These are phyloP conservation scores for Senna siamea DNA, from an alignment of 306 rosid species.

Conservation along the genomic window DNA sequence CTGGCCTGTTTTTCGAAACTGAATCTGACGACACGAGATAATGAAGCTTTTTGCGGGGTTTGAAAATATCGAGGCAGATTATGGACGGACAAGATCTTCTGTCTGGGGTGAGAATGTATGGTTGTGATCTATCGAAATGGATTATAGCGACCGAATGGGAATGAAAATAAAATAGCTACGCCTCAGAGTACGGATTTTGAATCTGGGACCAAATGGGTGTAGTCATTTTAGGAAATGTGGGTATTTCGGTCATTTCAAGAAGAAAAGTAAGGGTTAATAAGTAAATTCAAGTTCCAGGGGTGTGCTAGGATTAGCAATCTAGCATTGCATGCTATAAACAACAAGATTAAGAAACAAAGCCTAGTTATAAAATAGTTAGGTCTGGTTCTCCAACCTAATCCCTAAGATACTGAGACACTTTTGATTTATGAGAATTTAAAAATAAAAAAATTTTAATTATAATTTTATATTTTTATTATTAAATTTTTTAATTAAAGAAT, in stretches of 20 bases:
- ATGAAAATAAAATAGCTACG: neutral
- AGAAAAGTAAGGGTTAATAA: neutral
- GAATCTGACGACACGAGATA: constrained; percentile 78
- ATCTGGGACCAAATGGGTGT: constrained; percentile 23
- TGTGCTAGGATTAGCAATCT: neutral
- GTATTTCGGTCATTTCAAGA: neutral
- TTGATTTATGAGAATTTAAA: too few species aligned
- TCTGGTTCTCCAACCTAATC: too few species aligned
- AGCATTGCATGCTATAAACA: neutral
- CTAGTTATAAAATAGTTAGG: neutral
- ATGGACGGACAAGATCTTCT: constrained; percentile 50
- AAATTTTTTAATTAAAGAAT: too few species aligned
- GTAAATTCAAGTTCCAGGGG: neutral
- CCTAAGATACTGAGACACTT: too few species aligned
- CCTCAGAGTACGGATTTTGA: constrained; percentile 22
- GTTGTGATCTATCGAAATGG: constrained; percentile 39
- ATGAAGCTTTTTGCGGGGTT: constrained; percentile 59
- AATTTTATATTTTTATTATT: too few species aligned
- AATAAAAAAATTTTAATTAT: too few species aligned
- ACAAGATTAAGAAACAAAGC: neutral
- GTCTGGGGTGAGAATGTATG: constrained; percentile 30
- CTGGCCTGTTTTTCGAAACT: constrained; percentile 67
- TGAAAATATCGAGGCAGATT: constrained; percentile 59
- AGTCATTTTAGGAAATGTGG: neutral
- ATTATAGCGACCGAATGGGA: neutral